Base-by-base conservation (phyloP, 768 basidiomycete species). In the Royoungia palumana region DNA sequence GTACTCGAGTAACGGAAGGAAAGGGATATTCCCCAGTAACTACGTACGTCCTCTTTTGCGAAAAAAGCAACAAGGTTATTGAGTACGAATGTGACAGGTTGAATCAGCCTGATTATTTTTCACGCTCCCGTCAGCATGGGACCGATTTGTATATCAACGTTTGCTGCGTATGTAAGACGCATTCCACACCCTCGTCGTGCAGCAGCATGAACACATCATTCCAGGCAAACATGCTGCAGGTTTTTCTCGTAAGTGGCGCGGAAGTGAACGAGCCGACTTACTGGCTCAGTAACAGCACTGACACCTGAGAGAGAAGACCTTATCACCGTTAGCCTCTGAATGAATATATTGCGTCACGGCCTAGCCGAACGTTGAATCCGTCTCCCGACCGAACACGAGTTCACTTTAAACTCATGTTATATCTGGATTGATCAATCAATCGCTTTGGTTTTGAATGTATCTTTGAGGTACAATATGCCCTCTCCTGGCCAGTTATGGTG, bases 21-120 rank as follows among this genome's bases (percentile, higher is more conserved):
- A 80, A 66, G 89, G 89, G 6, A 89, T 91, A 59, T 92, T 92
- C 71, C 89, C 89, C 22, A 89, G 85, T 68, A 90, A 89, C 70
- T 91, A 91, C 75, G 89, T 91, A 68, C 67, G 88, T 76, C 41
- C 45, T 27, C 30, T 40, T 45, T 46, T 56, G 39, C 44, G 30
- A 50, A 47, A 21, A 28, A 50, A 43, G 50, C 46, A 35, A 46
- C 46, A 55, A 49, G 50, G 54, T 63, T 54, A 50, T 55, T 64
- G 56, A 61, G 41, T 52, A 44, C 53, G 51, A 22, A 34, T 43
- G 40, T 35, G 47, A 41, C 61, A 82, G 81, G 82, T 83, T 49
- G 76, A 82, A 65, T 58, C 68, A 55, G 61, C 65, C 44, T 77
- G 65, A 75, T 56, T 44, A 27, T 46, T 47, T 44, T 46, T 30